These are phyloP conservation scores for Aspergillus felis DNA, from an alignment of 2,329 filamentous ascomycete genomes.

Conservation along the genomic window DNA sequence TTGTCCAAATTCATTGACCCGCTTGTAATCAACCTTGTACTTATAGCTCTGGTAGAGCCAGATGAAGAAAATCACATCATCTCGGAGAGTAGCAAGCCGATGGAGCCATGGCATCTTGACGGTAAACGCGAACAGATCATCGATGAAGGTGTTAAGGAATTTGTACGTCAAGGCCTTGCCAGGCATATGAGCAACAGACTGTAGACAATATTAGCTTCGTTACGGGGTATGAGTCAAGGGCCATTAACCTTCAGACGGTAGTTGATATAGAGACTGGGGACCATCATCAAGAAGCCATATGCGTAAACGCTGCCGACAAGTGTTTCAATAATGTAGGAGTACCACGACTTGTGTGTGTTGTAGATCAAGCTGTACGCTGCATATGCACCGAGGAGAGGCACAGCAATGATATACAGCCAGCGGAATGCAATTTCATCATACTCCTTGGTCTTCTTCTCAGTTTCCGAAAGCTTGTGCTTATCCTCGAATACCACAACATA, in stretches of 20 bases:
- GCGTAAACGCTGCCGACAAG: conserved; percentile 95
- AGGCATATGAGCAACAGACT: conserved; percentile 89
- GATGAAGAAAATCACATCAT: conserved; percentile 97
- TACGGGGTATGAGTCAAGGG: not conserved
- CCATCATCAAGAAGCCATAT: conserved; percentile 99
- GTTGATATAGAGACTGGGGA: conserved; percentile 96
- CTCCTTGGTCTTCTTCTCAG: conserved; percentile 96
- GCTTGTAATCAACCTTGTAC: conserved; percentile 85
- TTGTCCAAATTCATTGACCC: conserved; percentile 97
- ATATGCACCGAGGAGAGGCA: conserved; percentile 84
- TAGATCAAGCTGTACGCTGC: conserved; percentile 88
- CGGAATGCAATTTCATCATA: conserved; percentile 98
- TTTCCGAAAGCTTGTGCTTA: conserved; percentile 92
- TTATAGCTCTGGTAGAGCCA: conserved; percentile 93
- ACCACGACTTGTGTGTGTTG: conserved; percentile 96
- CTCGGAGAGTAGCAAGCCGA: conserved; percentile 82
- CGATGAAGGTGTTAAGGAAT: conserved; percentile 97
- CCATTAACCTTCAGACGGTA: conserved; percentile 76
- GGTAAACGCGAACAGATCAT: conserved; percentile 96
- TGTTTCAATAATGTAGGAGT: conserved; percentile 90
- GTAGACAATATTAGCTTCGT: conserved; percentile 13
- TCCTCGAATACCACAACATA: conserved; percentile 86
- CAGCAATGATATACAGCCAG: conserved; percentile 89
- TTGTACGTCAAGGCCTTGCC: conserved; percentile 97
- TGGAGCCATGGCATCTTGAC: conserved; percentile 99